Conservation (phyloP, 1,139 yeast species). For the Yamadazyma sp. region DNA sequence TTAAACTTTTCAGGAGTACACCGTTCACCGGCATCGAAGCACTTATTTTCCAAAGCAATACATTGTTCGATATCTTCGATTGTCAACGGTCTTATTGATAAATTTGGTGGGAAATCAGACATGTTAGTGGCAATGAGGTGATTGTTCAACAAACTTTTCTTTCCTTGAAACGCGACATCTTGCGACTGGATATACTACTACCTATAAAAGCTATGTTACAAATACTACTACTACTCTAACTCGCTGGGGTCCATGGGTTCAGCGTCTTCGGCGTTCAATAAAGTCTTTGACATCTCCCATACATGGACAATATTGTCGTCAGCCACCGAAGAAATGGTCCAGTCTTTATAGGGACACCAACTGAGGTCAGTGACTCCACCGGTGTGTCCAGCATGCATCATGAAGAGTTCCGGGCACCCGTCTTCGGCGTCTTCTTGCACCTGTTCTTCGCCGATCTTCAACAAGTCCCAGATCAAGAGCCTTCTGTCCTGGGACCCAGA, state of each 20-base stretch:
- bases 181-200: no score
- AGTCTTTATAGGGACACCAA: conserved; percentile 67
- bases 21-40: conserved; percentile 64
- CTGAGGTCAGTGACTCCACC: conserved; percentile 71
- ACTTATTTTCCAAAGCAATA: conserved; percentile 59
- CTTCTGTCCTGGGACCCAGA: conserved; percentile 74
- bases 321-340: conserved; percentile 73
- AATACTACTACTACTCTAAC: conserved; percentile 1
- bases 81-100: conserved; percentile 81
- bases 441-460: conserved; percentile 75
- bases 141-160: background rate
- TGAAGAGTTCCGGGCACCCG: conserved; percentile 76
- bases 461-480: conserved; percentile 71
- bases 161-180: background rate
- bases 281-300: conserved; percentile 63
- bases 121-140: conserved; percentile 13
- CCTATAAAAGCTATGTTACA: no score
- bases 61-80: conserved; percentile 67
- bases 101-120: conserved; percentile 52
- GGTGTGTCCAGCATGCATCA: conserved; percentile 89
- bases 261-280: conserved; percentile 39
- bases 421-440: conserved; percentile 77
- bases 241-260: conserved; percentile 21
- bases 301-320: conserved; percentile 77
- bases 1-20: conserved; percentile 61